phyloP scores from a whole-genome alignment of 768 basidiomycete genomes.

The Mycena rebaudengoi region DNA sequence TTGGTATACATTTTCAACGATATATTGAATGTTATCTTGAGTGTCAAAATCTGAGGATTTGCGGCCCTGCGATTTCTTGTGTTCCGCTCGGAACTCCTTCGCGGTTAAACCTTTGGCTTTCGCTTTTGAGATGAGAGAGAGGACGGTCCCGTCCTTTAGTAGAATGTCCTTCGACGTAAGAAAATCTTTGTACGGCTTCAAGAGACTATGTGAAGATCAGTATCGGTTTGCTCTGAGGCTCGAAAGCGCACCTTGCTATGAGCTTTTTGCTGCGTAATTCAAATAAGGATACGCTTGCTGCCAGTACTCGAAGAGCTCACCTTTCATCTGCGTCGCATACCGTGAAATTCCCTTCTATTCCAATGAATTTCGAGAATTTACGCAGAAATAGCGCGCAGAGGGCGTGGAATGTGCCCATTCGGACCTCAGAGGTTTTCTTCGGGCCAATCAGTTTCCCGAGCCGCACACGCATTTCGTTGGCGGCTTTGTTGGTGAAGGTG shows the following conservation, averaged over 20 bases:
- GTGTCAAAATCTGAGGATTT: conserved; percentile 17
- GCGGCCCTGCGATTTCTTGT: conserved; percentile 28
- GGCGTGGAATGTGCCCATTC: conserved; percentile 83
- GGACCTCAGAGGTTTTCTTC: conserved; percentile 58
- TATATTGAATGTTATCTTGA: conserved; percentile 42
- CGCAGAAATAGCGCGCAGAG: conserved; percentile 78
- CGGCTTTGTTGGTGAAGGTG: conserved; percentile 91
- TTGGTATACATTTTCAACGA: conserved; percentile 63
- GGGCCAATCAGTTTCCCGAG: conserved; percentile 74
- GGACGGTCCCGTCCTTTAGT: conserved; percentile 62
- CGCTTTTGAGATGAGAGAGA: conserved; percentile 77
- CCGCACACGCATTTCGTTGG: conserved; percentile 84
- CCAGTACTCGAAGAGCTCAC: conserved; percentile 44
- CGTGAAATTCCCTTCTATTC: conserved; percentile 77
- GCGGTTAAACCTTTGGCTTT: conserved; percentile 72
- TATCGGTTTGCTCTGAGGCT: no score
- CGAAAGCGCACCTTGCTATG: no score
- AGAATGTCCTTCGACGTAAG: conserved; percentile 56
- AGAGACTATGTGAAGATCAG: no score
- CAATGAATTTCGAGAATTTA: conserved; percentile 64
- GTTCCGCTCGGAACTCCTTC: conserved; percentile 47
- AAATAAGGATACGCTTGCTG: conserved; percentile 1
- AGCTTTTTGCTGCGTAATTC: conserved; percentile 67
- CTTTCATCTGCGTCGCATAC: conserved; percentile 86
- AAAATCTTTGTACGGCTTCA: conserved; percentile 63